Evolutionary conservation across 1,139 yeast species (phyloP), one percentile per base, ranked within the genome.

Genomic region (Yamadazyma diospyri): DNA sequence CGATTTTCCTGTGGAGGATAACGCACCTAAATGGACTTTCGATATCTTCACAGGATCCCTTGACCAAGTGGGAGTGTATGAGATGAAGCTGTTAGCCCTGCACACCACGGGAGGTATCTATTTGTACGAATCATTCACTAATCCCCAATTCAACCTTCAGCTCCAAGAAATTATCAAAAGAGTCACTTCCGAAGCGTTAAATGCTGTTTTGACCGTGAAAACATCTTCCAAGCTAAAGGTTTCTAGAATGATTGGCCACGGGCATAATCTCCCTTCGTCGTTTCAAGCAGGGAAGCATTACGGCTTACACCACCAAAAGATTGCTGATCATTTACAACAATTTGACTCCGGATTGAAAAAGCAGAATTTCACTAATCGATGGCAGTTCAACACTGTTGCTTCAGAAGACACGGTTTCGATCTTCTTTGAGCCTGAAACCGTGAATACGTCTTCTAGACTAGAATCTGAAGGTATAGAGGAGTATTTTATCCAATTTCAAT

Each of bases 41-140:
- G 55, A 61, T 34, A 27, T 66, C 6, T 61, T 55, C 42, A 41
- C 59, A 1, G 70, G 66, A 1, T 62, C 69, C 0, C 46, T 61
- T 16, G 71, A 67, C 32, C 73, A 67, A 41, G 61, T 56, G 2
- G 73, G 73, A 1, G 41, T 61, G 8, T 62, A 60, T 39, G 73
- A 67, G 37, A 61, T 65, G 69, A 60, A 55, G 32, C 36, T 55
- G 0, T 45, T 67, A 36, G 47, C 55, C 4, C 45, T 40, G 34
- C 48, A 46, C 9, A 57, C 69, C 3, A 48, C 56, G 44, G 72
- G 73, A 1, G 35, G 39, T 8, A 42, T 64, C 3, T 44, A 45
- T 22, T 35, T 62, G 23, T 44, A 45, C 29, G 65, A 58, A 10
- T 42, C 59, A 1, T 65, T 61, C 35, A 32, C 29, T 6, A 48